phyloP scores from a whole-genome alignment of 805 yeast species.

The Nakazawaea wickerhamii region DNA sequence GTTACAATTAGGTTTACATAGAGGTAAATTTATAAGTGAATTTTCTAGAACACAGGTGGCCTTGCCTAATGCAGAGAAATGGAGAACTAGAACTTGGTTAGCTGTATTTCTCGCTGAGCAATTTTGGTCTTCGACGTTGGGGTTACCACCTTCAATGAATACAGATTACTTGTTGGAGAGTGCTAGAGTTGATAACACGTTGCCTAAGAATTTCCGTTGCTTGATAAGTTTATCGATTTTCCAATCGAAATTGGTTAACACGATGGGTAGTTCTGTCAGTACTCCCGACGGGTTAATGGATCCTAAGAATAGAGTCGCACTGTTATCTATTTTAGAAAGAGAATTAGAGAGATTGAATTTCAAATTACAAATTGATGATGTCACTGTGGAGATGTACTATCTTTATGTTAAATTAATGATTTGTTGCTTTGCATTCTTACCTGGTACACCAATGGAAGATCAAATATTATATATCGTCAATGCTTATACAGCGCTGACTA shows the following conservation, averaged over 20 bases:
- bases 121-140: constrained; percentile 83
- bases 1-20: constrained; percentile 80
- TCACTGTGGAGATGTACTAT: constrained; percentile 70
- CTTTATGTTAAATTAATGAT: constrained; percentile 75
- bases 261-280: constrained; percentile 81
- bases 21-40: constrained; percentile 88
- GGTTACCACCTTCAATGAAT: constrained; percentile 81
- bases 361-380: constrained; percentile 59
- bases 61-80: constrained; percentile 83
- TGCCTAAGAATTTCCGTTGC: constrained; percentile 70
- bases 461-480: constrained; percentile 79
- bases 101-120: constrained; percentile 85
- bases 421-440: constrained; percentile 83
- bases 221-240: constrained; percentile 71
- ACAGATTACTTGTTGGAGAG: constrained; percentile 78
- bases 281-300: constrained; percentile 88
- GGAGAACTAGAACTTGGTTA: constrained; percentile 93
- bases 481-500: constrained; percentile 76
- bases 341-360: constrained; percentile 71
- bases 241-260: constrained; percentile 76
- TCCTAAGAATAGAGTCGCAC: constrained; percentile 75
- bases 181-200: constrained; percentile 58
- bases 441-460: constrained; percentile 85
- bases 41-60: constrained; percentile 86
- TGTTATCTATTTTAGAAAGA: constrained; percentile 68